Evolutionary conservation across 176 grass and related monocot species (phyloP), one percentile per base, ranked within the genome.

Genomic region (Carex kokanica): DNA sequence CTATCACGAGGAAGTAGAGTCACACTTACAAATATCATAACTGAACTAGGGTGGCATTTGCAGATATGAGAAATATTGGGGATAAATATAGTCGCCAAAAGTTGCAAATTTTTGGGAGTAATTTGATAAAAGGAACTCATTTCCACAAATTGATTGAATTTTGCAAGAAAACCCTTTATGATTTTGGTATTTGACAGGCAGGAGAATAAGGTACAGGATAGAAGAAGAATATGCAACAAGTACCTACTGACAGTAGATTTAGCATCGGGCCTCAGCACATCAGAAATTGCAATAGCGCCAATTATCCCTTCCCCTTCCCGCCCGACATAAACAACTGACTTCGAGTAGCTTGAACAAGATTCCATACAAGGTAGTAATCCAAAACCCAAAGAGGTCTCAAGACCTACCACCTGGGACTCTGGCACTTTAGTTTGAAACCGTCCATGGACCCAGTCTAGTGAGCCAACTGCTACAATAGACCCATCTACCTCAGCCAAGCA

Each of bases 401-500:
- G 89, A 87, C 94, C 77, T 79, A 17, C 32, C 79, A 98, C 75
- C 82, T 88, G 79, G 79, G 79, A 79, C 43, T 71, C 20, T 8
- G 90, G 87, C 2, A 71, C 82, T 80, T 89, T 98, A 32, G 83
- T 84, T 80, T 95, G 85, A 66, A 98, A 98, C 72, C 90, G 84
- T 70, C 87, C 82, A 64, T 91, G 89, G 24, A 98, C 95, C 95
- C 95, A 98, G 23, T 95, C 91, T 55, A 87, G 84, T 60, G 87
- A 86, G 71, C 95, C 95, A 79, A 93, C 95, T 77, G 95, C 95
- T 88, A 98, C 88, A 71, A 98, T 83, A 85, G 84, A 81, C 36
- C 95, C 92, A 84, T 98, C 95, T 65, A 95, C 84, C 91, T 98
- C 95, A 54, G 92, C 92, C 79, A 98, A 93, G 82, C 92, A 95